Conservation (phyloP, 768 basidiomycete genomes). For the Termitomyces sp. region DNA sequence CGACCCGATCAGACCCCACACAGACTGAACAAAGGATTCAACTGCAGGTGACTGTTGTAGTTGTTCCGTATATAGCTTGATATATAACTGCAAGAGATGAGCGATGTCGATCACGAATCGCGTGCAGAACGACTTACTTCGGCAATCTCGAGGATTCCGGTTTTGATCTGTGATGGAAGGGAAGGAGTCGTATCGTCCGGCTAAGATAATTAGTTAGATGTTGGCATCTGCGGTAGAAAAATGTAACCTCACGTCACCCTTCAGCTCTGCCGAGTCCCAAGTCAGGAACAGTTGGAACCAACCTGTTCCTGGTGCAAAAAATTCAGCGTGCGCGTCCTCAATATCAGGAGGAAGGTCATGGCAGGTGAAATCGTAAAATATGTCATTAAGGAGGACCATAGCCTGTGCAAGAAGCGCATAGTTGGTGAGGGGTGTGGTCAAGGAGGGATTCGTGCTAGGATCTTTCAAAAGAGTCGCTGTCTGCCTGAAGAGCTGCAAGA, state of each 20-base stretch:
- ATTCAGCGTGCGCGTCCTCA: slow-evolving; percentile 82
- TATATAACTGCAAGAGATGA: slow-evolving; percentile 53
- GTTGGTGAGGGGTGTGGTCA: slow-evolving; percentile 34
- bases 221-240: slow-evolving; percentile 5
- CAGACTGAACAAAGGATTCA: slow-evolving; percentile 73
- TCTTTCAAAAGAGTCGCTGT: slow-evolving; percentile 48
- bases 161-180: slow-evolving; percentile 86
- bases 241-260: slow-evolving; percentile 56
- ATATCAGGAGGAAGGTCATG: slow-evolving; percentile 94
- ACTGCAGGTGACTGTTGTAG: slow-evolving; percentile 61
- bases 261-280: slow-evolving; percentile 72
- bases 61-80: slow-evolving; percentile 81
- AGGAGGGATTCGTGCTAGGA: slow-evolving; percentile 29
- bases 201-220: slow-evolving; percentile 30
- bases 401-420: slow-evolving; percentile 61
- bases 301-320: slow-evolving; percentile 68
- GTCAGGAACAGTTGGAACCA: slow-evolving; percentile 78
- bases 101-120: not conserved
- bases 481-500: slow-evolving; percentile 77
- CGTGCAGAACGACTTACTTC: slow-evolving; percentile 49
- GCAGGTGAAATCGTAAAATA: slow-evolving; percentile 92
- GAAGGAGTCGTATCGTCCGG: slow-evolving; percentile 81
- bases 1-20: slow-evolving; percentile 86
- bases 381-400: slow-evolving; percentile 75
- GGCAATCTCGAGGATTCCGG: slow-evolving; percentile 84